These are phyloP conservation scores for Tricholoma saponaceum DNA, from an alignment of 768 basidiomycete species.

Conservation along the genomic window DNA sequence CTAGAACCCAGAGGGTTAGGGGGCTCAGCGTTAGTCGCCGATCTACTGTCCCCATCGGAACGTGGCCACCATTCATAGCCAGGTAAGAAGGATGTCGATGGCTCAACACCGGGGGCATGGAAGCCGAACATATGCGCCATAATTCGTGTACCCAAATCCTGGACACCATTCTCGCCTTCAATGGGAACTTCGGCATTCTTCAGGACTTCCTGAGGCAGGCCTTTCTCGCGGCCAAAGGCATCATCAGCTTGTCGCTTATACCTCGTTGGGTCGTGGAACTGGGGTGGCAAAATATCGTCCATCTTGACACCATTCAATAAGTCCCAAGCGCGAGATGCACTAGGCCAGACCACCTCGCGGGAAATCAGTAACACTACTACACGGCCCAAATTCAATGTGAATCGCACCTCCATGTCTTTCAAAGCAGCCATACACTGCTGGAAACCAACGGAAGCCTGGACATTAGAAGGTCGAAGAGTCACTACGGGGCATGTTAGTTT, in stretches of 20 bases:
- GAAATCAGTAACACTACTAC: conserved; percentile 4
- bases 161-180: conserved; percentile 42
- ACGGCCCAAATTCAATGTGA: conserved; percentile 1
- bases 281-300: conserved; percentile 32
- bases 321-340: conserved; percentile 61
- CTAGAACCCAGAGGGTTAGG: conserved; percentile 10
- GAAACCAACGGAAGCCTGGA: conserved; percentile 64
- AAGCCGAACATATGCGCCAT: conserved; percentile 74
- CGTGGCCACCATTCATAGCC: conserved; percentile 71
- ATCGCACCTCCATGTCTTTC: conserved; percentile 62
- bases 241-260: conserved; percentile 58
- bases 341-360: conserved; percentile 64
- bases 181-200: conserved; percentile 21
- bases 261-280: conserved; percentile 36
- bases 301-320: conserved; percentile 65
- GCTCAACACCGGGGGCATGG: conserved; percentile 60
- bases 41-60: conserved; percentile 22
- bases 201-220: conserved; percentile 37
- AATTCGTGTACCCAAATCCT: conserved; percentile 58
- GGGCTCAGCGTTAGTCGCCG: conserved; percentile 15
- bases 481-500: conserved; percentile 37
- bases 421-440: conserved; percentile 60
- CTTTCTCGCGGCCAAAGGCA: conserved; percentile 58
- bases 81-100: conserved; percentile 51
- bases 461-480: conserved; percentile 63